These are phyloP conservation scores for Leccinum imitatum DNA, from an alignment of 768 basidiomycete genomes.

Conservation along the genomic window DNA sequence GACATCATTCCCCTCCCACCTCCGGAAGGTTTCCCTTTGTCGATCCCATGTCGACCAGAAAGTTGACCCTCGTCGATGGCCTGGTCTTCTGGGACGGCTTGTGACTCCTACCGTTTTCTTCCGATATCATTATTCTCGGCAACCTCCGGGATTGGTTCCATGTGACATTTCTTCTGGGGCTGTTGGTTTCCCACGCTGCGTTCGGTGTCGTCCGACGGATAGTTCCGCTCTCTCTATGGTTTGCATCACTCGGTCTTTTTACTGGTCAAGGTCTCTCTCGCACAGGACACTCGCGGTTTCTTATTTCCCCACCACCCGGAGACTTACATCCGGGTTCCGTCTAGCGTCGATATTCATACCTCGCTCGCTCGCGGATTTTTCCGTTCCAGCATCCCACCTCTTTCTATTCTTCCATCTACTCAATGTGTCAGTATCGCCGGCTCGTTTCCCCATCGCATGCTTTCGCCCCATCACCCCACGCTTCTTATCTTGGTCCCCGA, in stretches of 20 bases:
- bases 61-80: slow-evolving; percentile 9
- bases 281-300: slow-evolving; percentile 34
- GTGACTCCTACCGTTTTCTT: slow-evolving; percentile 29
- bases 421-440: slow-evolving; percentile 45
- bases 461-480: slow-evolving; percentile 41
- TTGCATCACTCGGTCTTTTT: slow-evolving; percentile 29
- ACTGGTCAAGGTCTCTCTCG: slow-evolving; percentile 40
- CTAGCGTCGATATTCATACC: slow-evolving; percentile 47
- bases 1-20: slow-evolving; percentile 29
- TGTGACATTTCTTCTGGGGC: slow-evolving; percentile 34
- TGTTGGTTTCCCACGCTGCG: slow-evolving; percentile 30
- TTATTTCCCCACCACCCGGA: slow-evolving; percentile 15
- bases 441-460: slow-evolving; percentile 39
- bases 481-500: slow-evolving; percentile 34
- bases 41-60: slow-evolving; percentile 6
- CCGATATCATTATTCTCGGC: slow-evolving; percentile 48
- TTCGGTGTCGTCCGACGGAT: slow-evolving; percentile 28
- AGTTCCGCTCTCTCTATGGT: slow-evolving; percentile 30
- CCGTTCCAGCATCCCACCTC: slow-evolving; percentile 23
- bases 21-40: slow-evolving; percentile 30
- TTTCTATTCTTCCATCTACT: slow-evolving; percentile 27
- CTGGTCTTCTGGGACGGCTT: slow-evolving; percentile 22
- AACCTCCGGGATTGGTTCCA: slow-evolving; percentile 30
- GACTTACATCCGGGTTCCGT: slow-evolving; percentile 31
- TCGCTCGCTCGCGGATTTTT: slow-evolving; percentile 36